phyloP scores from a whole-genome alignment of 768 basidiomycete genomes.

The Rhodosporidiobolus odoratus region DNA sequence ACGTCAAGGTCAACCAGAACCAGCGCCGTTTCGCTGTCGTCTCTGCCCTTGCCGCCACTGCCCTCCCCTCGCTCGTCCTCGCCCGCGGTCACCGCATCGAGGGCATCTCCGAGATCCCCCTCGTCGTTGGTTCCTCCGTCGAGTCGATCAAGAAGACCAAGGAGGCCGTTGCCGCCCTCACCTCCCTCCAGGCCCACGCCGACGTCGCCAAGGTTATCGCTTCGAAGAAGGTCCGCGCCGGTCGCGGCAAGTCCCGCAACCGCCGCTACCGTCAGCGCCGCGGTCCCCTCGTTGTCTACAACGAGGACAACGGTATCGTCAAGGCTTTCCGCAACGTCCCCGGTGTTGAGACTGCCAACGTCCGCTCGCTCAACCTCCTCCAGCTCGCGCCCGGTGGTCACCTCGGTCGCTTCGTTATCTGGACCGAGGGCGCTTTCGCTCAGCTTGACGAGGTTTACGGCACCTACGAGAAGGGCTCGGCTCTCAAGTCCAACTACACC shows the following conservation, averaged over 20 bases:
- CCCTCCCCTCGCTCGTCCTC: constrained; percentile 94
- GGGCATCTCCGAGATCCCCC: constrained; percentile 90
- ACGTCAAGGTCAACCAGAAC: constrained; percentile 99
- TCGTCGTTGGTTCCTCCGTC: constrained; percentile 70
- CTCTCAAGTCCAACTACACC: constrained; percentile 82
- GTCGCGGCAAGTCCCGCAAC: constrained; percentile 95
- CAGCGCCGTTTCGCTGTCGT: constrained; percentile 97
- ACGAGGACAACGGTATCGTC: constrained; percentile 93
- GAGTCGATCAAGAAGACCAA: constrained; percentile 95
- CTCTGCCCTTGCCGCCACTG: constrained; percentile 95
- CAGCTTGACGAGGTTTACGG: constrained; percentile 93
- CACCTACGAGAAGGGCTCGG: constrained; percentile 80
- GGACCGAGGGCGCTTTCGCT: constrained; percentile 90
- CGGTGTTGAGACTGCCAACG: constrained; percentile 94
- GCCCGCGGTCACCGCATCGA: constrained; percentile 99
- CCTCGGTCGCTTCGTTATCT: constrained; percentile 97
- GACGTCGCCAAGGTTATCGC: constrained; percentile 97
- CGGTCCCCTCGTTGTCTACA: constrained; percentile 94
- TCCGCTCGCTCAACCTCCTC: constrained; percentile 88
- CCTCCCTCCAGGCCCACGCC: constrained; percentile 76
- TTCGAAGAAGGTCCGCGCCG: constrained; percentile 92
- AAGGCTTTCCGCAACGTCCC: constrained; percentile 98
- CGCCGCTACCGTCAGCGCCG: constrained; percentile 94
- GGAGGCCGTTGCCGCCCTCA: constrained; percentile 89
- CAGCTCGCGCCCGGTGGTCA: constrained; percentile 99